Conservation (phyloP, 2,329 filamentous ascomycete species). For the Paracorniculantispora psalliotae region DNA sequence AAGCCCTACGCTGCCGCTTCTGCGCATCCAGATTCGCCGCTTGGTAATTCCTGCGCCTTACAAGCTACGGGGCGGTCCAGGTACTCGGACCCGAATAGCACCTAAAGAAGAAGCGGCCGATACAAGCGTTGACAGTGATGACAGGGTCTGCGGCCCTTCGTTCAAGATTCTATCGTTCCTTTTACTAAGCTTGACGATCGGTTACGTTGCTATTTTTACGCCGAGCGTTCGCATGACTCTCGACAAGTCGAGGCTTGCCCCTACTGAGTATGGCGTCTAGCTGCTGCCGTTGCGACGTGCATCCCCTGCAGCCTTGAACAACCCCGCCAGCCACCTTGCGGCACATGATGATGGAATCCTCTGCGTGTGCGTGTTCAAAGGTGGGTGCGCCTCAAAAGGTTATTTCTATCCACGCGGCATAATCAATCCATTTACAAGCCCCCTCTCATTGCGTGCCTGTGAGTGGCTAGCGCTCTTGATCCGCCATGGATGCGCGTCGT, state of each 20-base stretch:
- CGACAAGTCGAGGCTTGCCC: neutral
- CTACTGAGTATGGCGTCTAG: neutral
- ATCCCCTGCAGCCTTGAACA: neutral
- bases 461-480: neutral
- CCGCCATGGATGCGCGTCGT: too few relatives aligned
- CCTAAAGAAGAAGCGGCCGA: neutral
- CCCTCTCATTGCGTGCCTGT: neutral
- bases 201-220: neutral
- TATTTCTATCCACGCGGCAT: neutral
- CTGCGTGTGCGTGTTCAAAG: neutral
- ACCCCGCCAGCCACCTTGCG: neutral
- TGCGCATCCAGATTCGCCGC: neutral
- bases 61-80: neutral
- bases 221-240: neutral
- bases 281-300: neutral
- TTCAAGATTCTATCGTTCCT: neutral
- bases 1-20: neutral
- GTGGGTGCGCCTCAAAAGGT: neutral
- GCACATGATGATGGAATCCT: neutral
- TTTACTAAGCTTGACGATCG: neutral
- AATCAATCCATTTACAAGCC: neutral
- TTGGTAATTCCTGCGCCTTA: neutral
- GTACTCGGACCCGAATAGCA: neutral
- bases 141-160: neutral
- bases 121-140: neutral